phyloP scores from a whole-genome alignment of 2,329 filamentous ascomycete species.

The Cladophialophora immunda region DNA sequence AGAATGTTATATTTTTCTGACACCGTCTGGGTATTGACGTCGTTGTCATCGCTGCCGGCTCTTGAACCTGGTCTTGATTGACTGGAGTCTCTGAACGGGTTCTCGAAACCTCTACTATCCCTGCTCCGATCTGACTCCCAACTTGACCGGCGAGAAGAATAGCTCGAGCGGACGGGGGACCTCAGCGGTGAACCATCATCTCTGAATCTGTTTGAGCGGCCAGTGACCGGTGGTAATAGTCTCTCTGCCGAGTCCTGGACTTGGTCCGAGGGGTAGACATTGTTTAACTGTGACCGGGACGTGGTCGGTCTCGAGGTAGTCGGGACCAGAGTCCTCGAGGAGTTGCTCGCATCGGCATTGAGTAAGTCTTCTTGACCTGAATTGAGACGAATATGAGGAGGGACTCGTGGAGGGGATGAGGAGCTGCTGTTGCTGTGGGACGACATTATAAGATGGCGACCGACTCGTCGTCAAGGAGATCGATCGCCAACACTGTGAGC shows the following conservation, averaged over 20 bases:
- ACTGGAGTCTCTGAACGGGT: constrained; percentile 70
- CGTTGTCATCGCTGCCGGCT: constrained; percentile 70
- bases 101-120: constrained; percentile 58
- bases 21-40: constrained; percentile 75
- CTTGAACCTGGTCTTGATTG: constrained; percentile 60
- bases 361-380: constrained; percentile 65
- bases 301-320: constrained; percentile 28
- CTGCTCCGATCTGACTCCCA: constrained; percentile 69
- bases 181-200: constrained; percentile 59
- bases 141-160: constrained; percentile 70
- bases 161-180: constrained; percentile 60
- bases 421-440: constrained; percentile 37
- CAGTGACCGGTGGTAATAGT: constrained; percentile 40
- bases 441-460: constrained; percentile 39
- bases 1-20: constrained; percentile 77
- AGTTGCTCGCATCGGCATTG: constrained; percentile 36
- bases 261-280: constrained; percentile 40
- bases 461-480: constrained; percentile 40
- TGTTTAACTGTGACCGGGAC: constrained; percentile 33
- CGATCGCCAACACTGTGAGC: constrained; percentile 31
- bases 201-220: constrained; percentile 45
- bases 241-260: constrained; percentile 37
- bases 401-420: constrained; percentile 40
- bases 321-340: constrained; percentile 35
- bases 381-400: constrained; percentile 71